Conservation (phyloP, 805 yeast genomes). For the Teunomyces kruisii region DNA sequence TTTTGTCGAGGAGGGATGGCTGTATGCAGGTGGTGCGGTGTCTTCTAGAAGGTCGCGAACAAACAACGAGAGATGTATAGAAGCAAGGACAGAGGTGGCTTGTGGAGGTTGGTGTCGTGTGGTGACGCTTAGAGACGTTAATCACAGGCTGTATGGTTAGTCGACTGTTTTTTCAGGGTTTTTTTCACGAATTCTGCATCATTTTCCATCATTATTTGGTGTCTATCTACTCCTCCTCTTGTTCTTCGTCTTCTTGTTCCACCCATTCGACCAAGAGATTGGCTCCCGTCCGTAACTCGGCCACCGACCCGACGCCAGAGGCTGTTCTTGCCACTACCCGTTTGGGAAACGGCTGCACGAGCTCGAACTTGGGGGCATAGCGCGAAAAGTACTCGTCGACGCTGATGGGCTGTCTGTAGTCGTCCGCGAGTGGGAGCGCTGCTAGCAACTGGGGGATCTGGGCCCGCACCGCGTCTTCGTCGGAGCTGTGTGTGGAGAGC, state of each 20-base stretch:
- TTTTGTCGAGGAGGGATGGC: too few species aligned
- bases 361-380: conserved; percentile 35
- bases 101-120: too few species aligned
- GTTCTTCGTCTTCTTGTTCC: conserved; percentile 21
- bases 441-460: conserved; percentile 9
- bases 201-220: background rate
- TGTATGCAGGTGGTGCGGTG: too few species aligned
- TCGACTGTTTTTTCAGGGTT: too few species aligned
- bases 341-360: conserved; percentile 44
- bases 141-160: too few species aligned
- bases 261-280: conserved; percentile 37
- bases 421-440: background rate
- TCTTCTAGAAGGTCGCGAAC: too few species aligned
- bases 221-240: conserved; percentile 3
- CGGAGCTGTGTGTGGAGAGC: conserved; percentile 4
- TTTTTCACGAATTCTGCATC: too few species aligned
- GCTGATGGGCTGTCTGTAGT: background rate
- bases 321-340: conserved; percentile 18
- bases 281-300: conserved; percentile 32
- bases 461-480: conserved; percentile 9
- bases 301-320: background rate
- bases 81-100: too few species aligned
- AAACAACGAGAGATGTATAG: too few species aligned
- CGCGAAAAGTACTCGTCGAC: conserved; percentile 21
- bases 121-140: too few species aligned